Evolutionary conservation across 139 green algal species (phyloP), one percentile per base, ranked within the genome.

Genomic region (Astrephomene gubernaculifera): DNA sequence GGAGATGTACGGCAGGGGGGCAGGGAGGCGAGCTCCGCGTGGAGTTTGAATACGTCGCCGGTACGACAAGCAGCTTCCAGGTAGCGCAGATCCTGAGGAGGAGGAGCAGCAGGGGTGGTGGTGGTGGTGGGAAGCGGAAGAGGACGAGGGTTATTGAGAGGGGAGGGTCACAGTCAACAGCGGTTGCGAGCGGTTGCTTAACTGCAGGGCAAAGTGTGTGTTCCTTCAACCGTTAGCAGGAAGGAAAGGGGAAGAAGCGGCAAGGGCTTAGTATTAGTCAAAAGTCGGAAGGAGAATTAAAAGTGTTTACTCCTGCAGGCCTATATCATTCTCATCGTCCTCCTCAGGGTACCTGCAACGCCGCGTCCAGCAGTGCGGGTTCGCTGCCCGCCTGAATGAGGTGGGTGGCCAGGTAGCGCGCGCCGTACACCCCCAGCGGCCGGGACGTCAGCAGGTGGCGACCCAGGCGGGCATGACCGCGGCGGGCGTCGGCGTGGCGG

Each of bases 21-120:
- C 57, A 83, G 76, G 4, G 39, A 45, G 21, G 76, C 76, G 29
- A 83, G 76, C 76, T 83, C 76, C 27, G 76, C 76, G 39, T 83
- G 76, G 39, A 83, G 76, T 8, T 72, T 72, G 76, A 83, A 83
- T n/a, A 63, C 39, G 76, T 83, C 76, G n/a, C 76, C 76, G 36
- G 35, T 52, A 38, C 60, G 76, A 31, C 61, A 72, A 31, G 76
- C 76, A 10, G 76, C 76, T 60, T 83, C 76, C 76, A 83, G 57
- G 61, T 73, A 83, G 19, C 19, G 38, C 60, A 83, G 76, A 29
- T 83, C 74, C 74, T 82, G 74, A 8, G 2, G 52, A 9, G 2
- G 43, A n/a, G 4, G 8, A 35, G 63, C 5, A n/a, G 63, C 24
- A 45, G 1, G 45, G 72, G 52, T n/a, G n/a, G n/a, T n/a, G n/a